Conservation (phyloP, 2,329 filamentous ascomycete species). For the Scortechinia acanthostroma region DNA sequence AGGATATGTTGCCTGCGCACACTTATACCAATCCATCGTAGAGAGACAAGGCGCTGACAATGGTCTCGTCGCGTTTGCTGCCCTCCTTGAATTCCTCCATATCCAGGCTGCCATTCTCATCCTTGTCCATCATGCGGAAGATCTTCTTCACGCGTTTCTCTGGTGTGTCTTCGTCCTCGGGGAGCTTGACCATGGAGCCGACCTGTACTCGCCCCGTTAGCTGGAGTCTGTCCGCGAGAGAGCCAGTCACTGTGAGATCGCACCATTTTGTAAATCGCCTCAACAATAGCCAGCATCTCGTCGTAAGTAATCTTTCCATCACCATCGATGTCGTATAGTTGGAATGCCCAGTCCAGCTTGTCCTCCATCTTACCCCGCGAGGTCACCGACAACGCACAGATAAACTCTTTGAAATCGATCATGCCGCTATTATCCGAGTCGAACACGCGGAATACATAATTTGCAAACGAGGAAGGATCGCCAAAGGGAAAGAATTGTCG, state of each 20-base stretch:
- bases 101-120: slow-evolving; percentile 93
- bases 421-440: slow-evolving; percentile 94
- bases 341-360: slow-evolving; percentile 98
- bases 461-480: slow-evolving; percentile 92
- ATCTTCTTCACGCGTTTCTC: slow-evolving; percentile 98
- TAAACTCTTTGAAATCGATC: slow-evolving; percentile 99
- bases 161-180: slow-evolving; percentile 96
- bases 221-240: background rate
- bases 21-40: slow-evolving; percentile 86
- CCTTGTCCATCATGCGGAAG: slow-evolving; percentile 99
- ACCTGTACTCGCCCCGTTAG: slow-evolving; percentile 45
- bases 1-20: background rate
- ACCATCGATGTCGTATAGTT: slow-evolving; percentile 97
- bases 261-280: slow-evolving; percentile 99
- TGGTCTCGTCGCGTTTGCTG: slow-evolving; percentile 96
- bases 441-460: slow-evolving; percentile 99
- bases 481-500: slow-evolving; percentile 99
- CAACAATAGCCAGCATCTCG: slow-evolving; percentile 97
- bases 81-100: slow-evolving; percentile 99
- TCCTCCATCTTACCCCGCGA: slow-evolving; percentile 98
- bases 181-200: slow-evolving; percentile 97
- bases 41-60: slow-evolving; percentile 89
- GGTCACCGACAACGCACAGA: slow-evolving; percentile 93
- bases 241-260: slow-evolving; percentile 9
- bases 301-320: slow-evolving; percentile 99